phyloP scores from a whole-genome alignment of 2,329 filamentous ascomycete genomes.

The Diaporthe humulicola region DNA sequence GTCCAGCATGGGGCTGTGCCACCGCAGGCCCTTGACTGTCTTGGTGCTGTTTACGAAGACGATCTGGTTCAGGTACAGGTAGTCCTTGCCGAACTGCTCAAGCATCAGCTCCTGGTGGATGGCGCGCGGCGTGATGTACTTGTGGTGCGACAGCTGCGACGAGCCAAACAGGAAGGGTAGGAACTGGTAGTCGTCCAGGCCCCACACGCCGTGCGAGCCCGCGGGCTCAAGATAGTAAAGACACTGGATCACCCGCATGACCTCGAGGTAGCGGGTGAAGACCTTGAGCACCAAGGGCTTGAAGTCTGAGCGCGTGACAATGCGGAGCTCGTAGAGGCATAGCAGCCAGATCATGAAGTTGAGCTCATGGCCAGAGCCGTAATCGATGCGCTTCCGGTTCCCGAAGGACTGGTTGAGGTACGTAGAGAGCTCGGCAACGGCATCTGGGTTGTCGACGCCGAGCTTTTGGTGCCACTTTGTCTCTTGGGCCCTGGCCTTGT shows the following conservation, averaged over 20 bases:
- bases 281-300: slow-evolving; percentile 80
- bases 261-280: slow-evolving; percentile 83
- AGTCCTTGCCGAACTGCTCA: slow-evolving; percentile 87
- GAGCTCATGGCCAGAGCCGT: slow-evolving; percentile 96
- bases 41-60: slow-evolving; percentile 96
- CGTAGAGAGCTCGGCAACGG: slow-evolving; percentile 78
- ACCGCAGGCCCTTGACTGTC: slow-evolving; percentile 91
- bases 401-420: slow-evolving; percentile 90
- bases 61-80: slow-evolving; percentile 92
- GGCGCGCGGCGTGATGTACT: slow-evolving; percentile 79
- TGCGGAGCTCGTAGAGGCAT: slow-evolving; percentile 85
- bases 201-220: slow-evolving; percentile 98
- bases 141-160: slow-evolving; percentile 88
- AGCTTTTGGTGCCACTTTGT: slow-evolving; percentile 74
- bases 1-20: slow-evolving; percentile 98
- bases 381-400: slow-evolving; percentile 90
- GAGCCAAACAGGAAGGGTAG: slow-evolving; percentile 95
- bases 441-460: slow-evolving; percentile 63
- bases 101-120: slow-evolving; percentile 92
- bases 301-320: slow-evolving; percentile 77
- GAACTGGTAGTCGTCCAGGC: slow-evolving; percentile 97
- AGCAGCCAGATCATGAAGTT: slow-evolving; percentile 98
- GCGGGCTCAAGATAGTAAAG: slow-evolving; percentile 98
- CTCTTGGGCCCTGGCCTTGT: slow-evolving; percentile 71
- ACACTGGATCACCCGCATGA: slow-evolving; percentile 90